phyloP scores from a whole-genome alignment of 169 alveolate species.

The Plasmodium billcollinsi region DNA sequence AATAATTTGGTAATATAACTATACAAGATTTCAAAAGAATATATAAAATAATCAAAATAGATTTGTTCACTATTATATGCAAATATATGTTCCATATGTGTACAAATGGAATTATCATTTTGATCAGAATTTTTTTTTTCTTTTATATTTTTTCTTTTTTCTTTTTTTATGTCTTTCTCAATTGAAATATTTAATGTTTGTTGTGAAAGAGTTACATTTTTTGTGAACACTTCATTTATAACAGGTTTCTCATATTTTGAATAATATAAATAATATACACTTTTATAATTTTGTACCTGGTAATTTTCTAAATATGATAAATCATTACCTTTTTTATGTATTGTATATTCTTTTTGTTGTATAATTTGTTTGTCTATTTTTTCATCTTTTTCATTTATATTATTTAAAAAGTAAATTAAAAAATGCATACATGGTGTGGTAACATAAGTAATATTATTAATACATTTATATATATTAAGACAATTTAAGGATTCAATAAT shows the following conservation, averaged over 20 bases:
- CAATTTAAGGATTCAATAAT: slow-evolving; percentile 47
- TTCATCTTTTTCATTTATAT: background rate
- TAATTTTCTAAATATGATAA: slow-evolving; percentile 12
- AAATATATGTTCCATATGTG: background rate
- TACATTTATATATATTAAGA: slow-evolving; percentile 40
- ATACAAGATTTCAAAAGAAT: slow-evolving; percentile 40
- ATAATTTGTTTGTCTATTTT: background rate
- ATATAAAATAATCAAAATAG: slow-evolving; percentile 37
- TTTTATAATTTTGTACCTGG: background rate
- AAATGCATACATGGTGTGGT: slow-evolving; percentile 77
- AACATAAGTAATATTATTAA: slow-evolving; percentile 69
- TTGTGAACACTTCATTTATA: background rate
- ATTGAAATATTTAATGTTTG: too few species aligned
- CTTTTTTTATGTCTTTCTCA: too few species aligned
- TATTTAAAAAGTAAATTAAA: slow-evolving; percentile 29
- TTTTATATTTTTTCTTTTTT: background rate
- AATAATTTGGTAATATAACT: slow-evolving; percentile 13
- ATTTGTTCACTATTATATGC: slow-evolving; percentile 56
- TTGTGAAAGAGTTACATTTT: background rate
- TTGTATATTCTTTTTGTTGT: background rate
- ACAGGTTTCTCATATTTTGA: background rate
- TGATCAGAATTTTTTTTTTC: background rate
- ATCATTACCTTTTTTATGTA: slow-evolving; percentile 33
- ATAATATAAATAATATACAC: slow-evolving; percentile 7
- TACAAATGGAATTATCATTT: background rate